Evolutionary conservation across 805 yeast species (phyloP), one percentile per base, ranked within the genome.

Genomic region (Candida boleticola): DNA sequence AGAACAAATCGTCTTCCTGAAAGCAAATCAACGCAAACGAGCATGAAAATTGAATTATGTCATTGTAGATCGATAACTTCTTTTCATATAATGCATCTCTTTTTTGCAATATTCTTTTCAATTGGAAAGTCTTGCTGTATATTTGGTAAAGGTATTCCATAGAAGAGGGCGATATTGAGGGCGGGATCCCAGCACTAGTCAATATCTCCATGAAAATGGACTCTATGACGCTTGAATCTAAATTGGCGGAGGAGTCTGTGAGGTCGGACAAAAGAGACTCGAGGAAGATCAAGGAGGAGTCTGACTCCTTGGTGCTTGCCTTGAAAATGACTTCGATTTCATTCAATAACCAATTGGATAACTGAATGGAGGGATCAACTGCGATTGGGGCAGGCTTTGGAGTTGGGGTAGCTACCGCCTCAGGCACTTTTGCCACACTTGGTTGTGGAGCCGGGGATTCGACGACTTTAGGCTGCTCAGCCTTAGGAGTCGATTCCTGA

Each of bases 11-110:
- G 7, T 85, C 83, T 2, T 81, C 76, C 58, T 82, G 88, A 54
- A 85, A 82, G 18, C 82, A 61, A 18, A 85, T 81, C 22, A 82
- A 65, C 0, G 87, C 89, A 60, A 82, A 86, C 20, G 85, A 80
- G 11, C 80, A 64, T 13, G 77, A 56, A 32, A 76, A 64, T 32
- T 76, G 59, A 36, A 76, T 71, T 19, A 77, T 63, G 44, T 79
- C 80, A 42, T 73, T 68, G 39, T 80, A 60, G 5, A 79, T 43
- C 4, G 52, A 53, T 2, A 66, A 29, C 45, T 79, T 77, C 13
- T 53, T 53, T 1, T 58, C 58, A 41, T 63, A 60, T 13, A 61
- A 43, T 3, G 66, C 57, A 44, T 74, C 72, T 50, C 72, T 74
- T 36, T 63, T 57, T 44, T 68, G 62, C 26, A 77, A 45, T 11